Evolutionary conservation across 2,329 filamentous ascomycete genomes (phyloP).

Genomic region (Cercospora canescens): DNA sequence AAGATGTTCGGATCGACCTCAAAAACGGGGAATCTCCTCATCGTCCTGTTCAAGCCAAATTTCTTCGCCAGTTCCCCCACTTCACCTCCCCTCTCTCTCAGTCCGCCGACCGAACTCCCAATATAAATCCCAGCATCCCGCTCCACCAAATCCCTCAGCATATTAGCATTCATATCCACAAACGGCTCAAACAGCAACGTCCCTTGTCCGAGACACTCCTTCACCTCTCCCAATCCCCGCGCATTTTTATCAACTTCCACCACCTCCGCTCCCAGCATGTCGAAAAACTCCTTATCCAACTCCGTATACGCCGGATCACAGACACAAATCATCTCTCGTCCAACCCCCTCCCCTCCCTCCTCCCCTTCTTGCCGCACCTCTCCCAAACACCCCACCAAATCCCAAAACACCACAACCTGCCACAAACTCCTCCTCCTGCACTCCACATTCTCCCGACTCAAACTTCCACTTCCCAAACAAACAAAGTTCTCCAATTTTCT

Average conservation of each 20-base stretch:
- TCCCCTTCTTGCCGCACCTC: not conserved
- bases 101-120: slow-evolving; percentile 25
- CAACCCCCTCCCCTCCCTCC: not conserved
- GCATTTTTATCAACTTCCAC: slow-evolving; percentile 11
- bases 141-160: slow-evolving; percentile 19
- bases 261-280: slow-evolving; percentile 21
- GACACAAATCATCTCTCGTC: slow-evolving; percentile 18
- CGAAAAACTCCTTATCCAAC: slow-evolving; percentile 32
- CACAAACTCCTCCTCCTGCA: slow-evolving; percentile 32
- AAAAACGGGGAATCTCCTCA: slow-evolving; percentile 29
- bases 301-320: slow-evolving; percentile 35
- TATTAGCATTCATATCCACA: slow-evolving; percentile 26
- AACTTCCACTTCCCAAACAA: slow-evolving; percentile 34
- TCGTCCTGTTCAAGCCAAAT: slow-evolving; percentile 15
- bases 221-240: slow-evolving; percentile 19
- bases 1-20: slow-evolving; percentile 33
- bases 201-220: slow-evolving; percentile 9
- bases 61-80: slow-evolving; percentile 14
- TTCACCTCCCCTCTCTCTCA: slow-evolving; percentile 12
- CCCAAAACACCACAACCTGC: slow-evolving; percentile 36
- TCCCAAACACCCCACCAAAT: slow-evolving; percentile 19
- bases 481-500: slow-evolving; percentile 31
- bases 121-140: slow-evolving; percentile 25
- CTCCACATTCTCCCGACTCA: slow-evolving; percentile 33
- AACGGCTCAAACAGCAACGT: slow-evolving; percentile 31